These are phyloP conservation scores for Plantago major DNA, from an alignment of 257 asterid species.

Conservation along the genomic window DNA sequence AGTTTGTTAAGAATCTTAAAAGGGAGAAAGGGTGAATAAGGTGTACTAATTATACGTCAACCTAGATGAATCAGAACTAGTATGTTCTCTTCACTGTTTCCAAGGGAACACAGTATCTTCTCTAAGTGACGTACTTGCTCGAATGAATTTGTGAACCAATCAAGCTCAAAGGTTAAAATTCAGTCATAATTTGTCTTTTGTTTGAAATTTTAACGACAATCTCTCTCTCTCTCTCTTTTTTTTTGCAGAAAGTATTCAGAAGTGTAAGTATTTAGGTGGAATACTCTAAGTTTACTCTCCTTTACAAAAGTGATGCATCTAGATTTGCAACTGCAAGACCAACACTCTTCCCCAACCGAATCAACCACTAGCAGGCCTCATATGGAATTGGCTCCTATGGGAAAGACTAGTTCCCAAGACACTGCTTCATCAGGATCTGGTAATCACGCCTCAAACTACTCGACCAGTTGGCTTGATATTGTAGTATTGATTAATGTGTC, in stretches of 20 bases:
- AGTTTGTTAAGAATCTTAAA: neutral
- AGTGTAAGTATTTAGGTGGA: constrained; percentile 29
- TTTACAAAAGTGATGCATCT: constrained; percentile 34
- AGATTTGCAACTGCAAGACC: constrained; percentile 37
- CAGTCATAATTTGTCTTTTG: constrained; percentile 17
- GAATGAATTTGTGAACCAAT: neutral
- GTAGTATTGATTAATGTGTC: neutral
- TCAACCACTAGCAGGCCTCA: constrained; percentile 32
- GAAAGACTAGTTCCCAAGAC: constrained; percentile 56
- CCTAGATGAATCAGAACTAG: neutral
- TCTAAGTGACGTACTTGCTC: neutral
- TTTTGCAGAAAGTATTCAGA: constrained; percentile 25
- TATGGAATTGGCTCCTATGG: constrained; percentile 34
- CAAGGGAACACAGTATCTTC: neutral
- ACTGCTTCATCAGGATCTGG: constrained; percentile 68
- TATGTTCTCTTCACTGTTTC: neutral
- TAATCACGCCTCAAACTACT: constrained; percentile 20
- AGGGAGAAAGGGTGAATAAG: no score
- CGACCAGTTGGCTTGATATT: neutral
- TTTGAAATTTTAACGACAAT: constrained; percentile 27
- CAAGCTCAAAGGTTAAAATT: constrained; percentile 1
- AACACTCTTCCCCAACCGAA: constrained; percentile 37
- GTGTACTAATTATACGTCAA: no score
- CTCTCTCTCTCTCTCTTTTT: constrained; percentile 7
- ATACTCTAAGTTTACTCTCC: constrained; percentile 14